Base-by-base conservation (phyloP, 2,329 filamentous ascomycete species). In the Fusarium gaditjirri region DNA sequence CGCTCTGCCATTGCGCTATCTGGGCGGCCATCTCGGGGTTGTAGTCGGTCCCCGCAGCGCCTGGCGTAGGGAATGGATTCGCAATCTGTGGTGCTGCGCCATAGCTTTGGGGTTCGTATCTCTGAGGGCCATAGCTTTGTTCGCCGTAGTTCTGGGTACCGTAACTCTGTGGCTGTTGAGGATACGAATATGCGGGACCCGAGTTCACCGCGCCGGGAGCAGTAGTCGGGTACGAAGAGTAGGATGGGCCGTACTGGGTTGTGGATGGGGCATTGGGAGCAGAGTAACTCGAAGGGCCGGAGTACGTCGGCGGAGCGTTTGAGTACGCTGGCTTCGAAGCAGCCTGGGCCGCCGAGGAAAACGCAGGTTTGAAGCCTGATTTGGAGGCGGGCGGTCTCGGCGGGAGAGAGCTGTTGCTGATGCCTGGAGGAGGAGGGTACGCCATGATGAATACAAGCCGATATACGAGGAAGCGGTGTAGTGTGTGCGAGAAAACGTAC, bases 1-100 rank as follows among this genome's bases (percentile, higher is more conserved):
- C 94, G 81, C 92, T 95, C 82, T 97, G 94, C 94, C 95, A 98
- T 81, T 97, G 93, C 53, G 95, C 94, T 69, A 98, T 95, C 81
- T 97, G 94, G 35, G 94, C 94, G 64, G 96, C 94, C 85, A 94
- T 92, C 75, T 97, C 94, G 6, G 94, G 90, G 77, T 97, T 88
- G 78, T 86, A 89, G 71, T 86, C 85, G 44, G 35, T 39, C 11
- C 46, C 59, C 21, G 76, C 80, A 72, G 78, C 80, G 68, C 85
- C 86, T 27, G 92, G 91, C 19, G 88, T 86, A 16, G 91, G 91
- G 79, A 97, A 97, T 0, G 95, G 93, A 79, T 97, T 97, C 67
- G 89, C 87, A 72, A 95, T 95, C 74, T 92, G 90, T 16, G 92
- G 92, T 16, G 90, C 83, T 23, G 75, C 83, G 73, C 84, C 82